These are phyloP conservation scores for Wallacemonas sp. DNA, from an alignment of 208 protist species.

Conservation along the genomic window DNA sequence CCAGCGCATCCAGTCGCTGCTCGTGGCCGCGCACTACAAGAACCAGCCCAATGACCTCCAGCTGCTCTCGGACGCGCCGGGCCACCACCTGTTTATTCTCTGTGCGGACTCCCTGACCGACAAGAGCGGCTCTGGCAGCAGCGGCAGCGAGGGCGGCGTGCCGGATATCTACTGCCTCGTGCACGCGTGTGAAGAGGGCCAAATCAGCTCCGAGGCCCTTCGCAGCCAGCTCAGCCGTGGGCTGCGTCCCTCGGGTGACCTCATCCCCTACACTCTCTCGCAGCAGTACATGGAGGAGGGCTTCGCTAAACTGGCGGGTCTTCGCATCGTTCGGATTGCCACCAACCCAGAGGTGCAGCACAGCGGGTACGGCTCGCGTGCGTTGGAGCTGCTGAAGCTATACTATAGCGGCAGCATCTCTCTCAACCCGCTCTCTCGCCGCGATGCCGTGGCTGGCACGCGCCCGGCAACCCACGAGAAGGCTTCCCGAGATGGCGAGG, in stretches of 20 bases:
- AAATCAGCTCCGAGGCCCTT: slow-evolving; percentile 92
- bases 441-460: background rate
- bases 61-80: slow-evolving; percentile 98
- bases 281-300: slow-evolving; percentile 96
- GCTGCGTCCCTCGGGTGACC: slow-evolving; percentile 95
- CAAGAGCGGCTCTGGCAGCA: slow-evolving; percentile 15
- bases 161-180: slow-evolving; percentile 98
- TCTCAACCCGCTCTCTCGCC: slow-evolving; percentile 22
- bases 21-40: slow-evolving; percentile 98
- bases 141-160: slow-evolving; percentile 29
- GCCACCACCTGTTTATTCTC: slow-evolving; percentile 98
- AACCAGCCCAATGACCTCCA: slow-evolving; percentile 99
- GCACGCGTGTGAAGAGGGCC: slow-evolving; percentile 97
- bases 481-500: slow-evolving; percentile 14
- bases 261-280: slow-evolving; percentile 99
- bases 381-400: slow-evolving; percentile 89
- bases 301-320: slow-evolving; percentile 95
- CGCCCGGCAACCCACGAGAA: background rate
- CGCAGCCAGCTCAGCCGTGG: slow-evolving; percentile 85
- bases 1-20: slow-evolving; percentile 96
- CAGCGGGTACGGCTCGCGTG: slow-evolving; percentile 97
- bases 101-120: slow-evolving; percentile 70
- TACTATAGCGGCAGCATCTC: slow-evolving; percentile 95
- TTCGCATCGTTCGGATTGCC: slow-evolving; percentile 98
- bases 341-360: slow-evolving; percentile 96